Percentiles rank a stretch among this genome's conserved stretches.
These are phyloP conservation scores for Candida gorgasii DNA, from an alignment of 805 yeast species.

Conservation along the genomic window DNA sequence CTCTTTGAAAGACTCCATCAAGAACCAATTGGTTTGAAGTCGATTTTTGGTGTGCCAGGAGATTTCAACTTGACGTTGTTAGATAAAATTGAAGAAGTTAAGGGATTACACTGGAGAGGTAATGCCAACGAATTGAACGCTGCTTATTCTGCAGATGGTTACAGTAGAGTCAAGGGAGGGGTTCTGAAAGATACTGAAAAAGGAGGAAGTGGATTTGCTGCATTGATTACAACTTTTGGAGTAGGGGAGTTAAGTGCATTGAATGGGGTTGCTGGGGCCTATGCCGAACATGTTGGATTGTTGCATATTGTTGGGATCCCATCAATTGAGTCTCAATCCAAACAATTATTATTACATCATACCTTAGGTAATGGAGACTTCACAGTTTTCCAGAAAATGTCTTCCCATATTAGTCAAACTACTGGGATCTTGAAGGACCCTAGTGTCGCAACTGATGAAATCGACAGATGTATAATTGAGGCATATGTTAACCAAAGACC, in stretches of 20 bases:
- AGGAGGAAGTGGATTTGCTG: constrained; percentile 44
- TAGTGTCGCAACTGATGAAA: constrained; percentile 63
- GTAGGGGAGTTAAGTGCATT: constrained; percentile 86
- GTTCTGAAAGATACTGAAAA: constrained; percentile 6
- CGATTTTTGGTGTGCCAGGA: constrained; percentile 81
- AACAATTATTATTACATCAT: constrained; percentile 43
- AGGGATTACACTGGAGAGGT: constrained; percentile 84
- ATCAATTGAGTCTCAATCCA: constrained; percentile 62
- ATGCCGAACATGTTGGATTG: constrained; percentile 86
- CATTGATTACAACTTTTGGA: constrained; percentile 82
- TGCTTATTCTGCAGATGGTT: constrained; percentile 87
- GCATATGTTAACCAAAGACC: constrained; percentile 77
- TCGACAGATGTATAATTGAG: constrained; percentile 72
- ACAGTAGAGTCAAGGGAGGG: constrained; percentile 72
- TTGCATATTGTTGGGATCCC: constrained; percentile 88
- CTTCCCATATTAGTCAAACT: constrained; percentile 67
- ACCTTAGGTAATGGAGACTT: constrained; percentile 46
- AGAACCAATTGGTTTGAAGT: constrained; percentile 54
- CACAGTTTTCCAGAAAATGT: constrained; percentile 71
- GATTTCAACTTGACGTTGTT: constrained; percentile 74
- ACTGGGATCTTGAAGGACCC: constrained; percentile 65
- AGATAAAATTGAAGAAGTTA: constrained; percentile 73
- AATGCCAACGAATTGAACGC: constrained; percentile 90
- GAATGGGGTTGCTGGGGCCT: constrained; percentile 86
- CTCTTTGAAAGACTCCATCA: constrained; percentile 78